Evolutionary conservation across 1,284 basidiomycete genomes (phyloP), one percentile per base, ranked within the genome.

Genomic region (Ganoderma sp.): DNA sequence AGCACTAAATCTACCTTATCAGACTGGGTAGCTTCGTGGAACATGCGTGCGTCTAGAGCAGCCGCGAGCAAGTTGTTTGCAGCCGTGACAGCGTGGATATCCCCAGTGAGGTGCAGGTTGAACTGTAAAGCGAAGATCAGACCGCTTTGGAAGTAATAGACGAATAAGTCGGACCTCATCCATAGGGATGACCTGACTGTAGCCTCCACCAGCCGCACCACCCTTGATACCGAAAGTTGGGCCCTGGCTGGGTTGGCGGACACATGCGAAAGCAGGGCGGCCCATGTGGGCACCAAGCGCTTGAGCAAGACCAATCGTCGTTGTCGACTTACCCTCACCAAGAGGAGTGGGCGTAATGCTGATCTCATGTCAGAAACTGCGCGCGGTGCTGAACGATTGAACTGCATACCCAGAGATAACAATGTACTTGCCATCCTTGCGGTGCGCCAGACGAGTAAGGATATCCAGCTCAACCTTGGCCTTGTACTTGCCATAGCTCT

Each of bases 221-320:
- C 97, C 97, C 83, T 99, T 99, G 86, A 99, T 98, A 78, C 98
- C 97, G 78, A 99, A 99, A 0, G 97, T 99, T 39, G 97, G 97
- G 19, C 98, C 97, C 81, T 99, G 97, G 80, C 95, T 97, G 2
- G 97, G 97, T 79, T 99, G 98, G 69, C 97, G 93, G n/a, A 99
- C 97, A 81, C 96, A 98, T 63, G 98, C 98, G 81, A 99, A 99
- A 12, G 96, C 88, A 19, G 94, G 91, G 73, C 97, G 95, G 71
- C 91, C 90, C 45, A 99, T 88, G 79, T 98, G 96, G 61, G 97
- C 97, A 68, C 96, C 96, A 70, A 99, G 88, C 37, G 97, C 97
- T 81, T 99, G 97, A 6, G 96, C 96, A 67, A 99, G 87, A 78
- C 97, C 97, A 73, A 99, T 97, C 19, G 98, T 99, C 2, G 98